Evolutionary conservation across 2,329 filamentous ascomycete species (phyloP).

Genomic region (Lasiodiplodia sp.): DNA sequence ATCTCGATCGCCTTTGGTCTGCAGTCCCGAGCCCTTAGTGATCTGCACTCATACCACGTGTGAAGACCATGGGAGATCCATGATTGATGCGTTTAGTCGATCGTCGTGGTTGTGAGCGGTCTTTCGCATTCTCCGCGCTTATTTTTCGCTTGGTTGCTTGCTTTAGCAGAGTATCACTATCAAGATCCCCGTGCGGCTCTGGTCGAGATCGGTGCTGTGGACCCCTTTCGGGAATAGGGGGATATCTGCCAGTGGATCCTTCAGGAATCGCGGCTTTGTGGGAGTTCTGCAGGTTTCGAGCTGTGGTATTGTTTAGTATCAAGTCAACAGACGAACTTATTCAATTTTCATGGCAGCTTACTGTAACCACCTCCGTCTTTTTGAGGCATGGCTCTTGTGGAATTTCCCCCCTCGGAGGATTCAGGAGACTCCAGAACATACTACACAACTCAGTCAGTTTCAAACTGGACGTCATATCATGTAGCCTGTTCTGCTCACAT

Average conservation of each 20-base stretch:
- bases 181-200: neutral
- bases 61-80: neutral
- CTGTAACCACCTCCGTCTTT: neutral
- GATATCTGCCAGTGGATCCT: neutral
- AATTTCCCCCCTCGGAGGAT: neutral
- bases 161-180: neutral
- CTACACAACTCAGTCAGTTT: neutral
- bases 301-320: neutral
- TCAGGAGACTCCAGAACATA: neutral
- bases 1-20: neutral
- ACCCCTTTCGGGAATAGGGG: neutral
- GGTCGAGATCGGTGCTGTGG: neutral
- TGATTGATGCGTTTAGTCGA: neutral
- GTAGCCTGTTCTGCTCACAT: neutral
- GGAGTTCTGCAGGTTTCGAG: neutral
- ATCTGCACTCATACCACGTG: slow-evolving; percentile 6
- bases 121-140: neutral
- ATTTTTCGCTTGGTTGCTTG: neutral
- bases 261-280: neutral
- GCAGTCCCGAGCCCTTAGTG: neutral
- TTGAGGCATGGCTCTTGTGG: neutral
- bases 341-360: neutral
- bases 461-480: neutral
- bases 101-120: neutral
- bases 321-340: neutral